phyloP scores from a whole-genome alignment of 1,284 basidiomycete species.

The Tremellales sp. region DNA sequence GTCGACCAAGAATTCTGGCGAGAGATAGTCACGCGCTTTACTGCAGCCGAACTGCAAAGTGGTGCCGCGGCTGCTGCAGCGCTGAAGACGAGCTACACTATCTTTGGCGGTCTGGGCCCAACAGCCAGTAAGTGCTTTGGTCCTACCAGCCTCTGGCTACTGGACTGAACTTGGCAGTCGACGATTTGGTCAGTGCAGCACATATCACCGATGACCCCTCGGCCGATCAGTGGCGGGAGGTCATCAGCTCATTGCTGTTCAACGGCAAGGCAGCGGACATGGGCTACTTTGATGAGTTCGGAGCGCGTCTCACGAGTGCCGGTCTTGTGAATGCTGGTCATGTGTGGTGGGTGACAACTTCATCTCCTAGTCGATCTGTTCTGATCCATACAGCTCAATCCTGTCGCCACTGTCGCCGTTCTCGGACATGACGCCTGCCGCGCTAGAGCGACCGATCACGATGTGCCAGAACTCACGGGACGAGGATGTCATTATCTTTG shows the following conservation, averaged over 20 bases:
- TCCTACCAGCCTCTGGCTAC: not conserved
- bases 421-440: slow-evolving; percentile 52
- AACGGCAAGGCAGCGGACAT: slow-evolving; percentile 61
- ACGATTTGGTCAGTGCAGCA: slow-evolving; percentile 31
- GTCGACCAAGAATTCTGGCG: slow-evolving; percentile 92
- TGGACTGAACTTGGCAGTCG: slow-evolving; percentile 14
- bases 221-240: slow-evolving; percentile 72
- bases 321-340: slow-evolving; percentile 83
- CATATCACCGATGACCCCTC: slow-evolving; percentile 35
- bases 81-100: slow-evolving; percentile 74
- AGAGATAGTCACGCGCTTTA: slow-evolving; percentile 81
- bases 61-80: slow-evolving; percentile 21
- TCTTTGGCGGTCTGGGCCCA: slow-evolving; percentile 70
- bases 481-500: slow-evolving; percentile 72
- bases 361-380: no score
- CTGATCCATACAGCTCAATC: slow-evolving; percentile 80
- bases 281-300: slow-evolving; percentile 77
- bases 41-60: slow-evolving; percentile 67
- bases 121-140: slow-evolving; percentile 58
- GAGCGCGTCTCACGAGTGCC: slow-evolving; percentile 70
- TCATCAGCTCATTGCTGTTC: slow-evolving; percentile 75
- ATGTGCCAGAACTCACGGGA: slow-evolving; percentile 32
- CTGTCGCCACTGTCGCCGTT: slow-evolving; percentile 79
- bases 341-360: slow-evolving; percentile 61
- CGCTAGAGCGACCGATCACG: slow-evolving; percentile 35